These are phyloP conservation scores for Fusarium sulawesiense DNA, from an alignment of 2,329 filamentous ascomycete species.

Conservation along the genomic window DNA sequence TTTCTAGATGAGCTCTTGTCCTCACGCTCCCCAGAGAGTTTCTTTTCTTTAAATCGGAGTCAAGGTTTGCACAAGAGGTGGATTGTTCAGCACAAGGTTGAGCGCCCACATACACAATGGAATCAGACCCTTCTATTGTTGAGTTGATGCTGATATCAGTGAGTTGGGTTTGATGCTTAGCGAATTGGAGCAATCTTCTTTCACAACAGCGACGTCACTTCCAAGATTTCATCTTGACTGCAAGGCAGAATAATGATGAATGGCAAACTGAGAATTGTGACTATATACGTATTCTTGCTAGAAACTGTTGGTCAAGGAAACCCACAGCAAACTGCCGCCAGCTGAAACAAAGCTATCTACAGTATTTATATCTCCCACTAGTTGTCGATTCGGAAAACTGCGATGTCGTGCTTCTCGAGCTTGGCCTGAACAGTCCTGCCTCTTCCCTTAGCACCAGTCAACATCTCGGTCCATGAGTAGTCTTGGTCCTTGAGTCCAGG, in stretches of 20 bases:
- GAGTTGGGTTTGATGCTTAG: background rate
- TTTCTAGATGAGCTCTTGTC: background rate
- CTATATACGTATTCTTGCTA: background rate
- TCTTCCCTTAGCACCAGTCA: conserved; percentile 23
- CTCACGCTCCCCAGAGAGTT: background rate
- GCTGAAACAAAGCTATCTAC: background rate
- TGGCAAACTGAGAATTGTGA: background rate
- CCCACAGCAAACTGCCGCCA: background rate
- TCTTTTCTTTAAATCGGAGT: background rate
- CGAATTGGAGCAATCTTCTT: background rate
- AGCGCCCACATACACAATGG: background rate
- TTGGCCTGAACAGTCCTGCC: conserved; percentile 18
- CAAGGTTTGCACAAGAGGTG: background rate
- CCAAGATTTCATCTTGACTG: background rate
- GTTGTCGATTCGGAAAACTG: conserved; percentile 17
- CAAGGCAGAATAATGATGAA: background rate
- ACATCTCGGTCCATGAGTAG: conserved; percentile 23
- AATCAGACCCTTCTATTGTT: background rate
- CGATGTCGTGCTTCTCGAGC: conserved; percentile 19
- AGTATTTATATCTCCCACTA: background rate
- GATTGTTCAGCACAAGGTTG: background rate
- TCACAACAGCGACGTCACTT: background rate
- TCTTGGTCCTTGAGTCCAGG: conserved; percentile 17
- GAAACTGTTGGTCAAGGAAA: background rate
- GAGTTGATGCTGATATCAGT: background rate